phyloP scores from a whole-genome alignment of 176 grass and related monocot species.

The Typha latifolia region DNA sequence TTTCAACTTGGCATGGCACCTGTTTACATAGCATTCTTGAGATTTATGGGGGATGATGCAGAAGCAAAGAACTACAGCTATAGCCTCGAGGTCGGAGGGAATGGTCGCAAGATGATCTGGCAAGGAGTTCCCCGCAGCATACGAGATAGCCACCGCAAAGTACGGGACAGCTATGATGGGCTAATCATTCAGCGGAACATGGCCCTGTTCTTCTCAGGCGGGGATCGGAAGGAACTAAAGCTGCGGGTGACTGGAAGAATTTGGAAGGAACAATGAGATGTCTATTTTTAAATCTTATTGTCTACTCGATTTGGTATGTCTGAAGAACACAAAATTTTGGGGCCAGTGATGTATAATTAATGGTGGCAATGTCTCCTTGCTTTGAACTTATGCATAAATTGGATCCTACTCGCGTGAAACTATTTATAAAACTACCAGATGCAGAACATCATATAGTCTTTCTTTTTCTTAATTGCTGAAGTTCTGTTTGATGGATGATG shows the following conservation, averaged over 20 bases:
- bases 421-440: background rate
- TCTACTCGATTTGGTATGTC: background rate
- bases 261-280: conserved; percentile 75
- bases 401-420: background rate
- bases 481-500: too few relatives aligned
- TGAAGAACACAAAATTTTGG: background rate
- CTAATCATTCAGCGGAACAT: conserved; percentile 98
- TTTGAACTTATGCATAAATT: background rate
- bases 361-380: background rate
- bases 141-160: conserved; percentile 85
- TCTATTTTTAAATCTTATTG: background rate
- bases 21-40: conserved; percentile 87
- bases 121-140: conserved; percentile 94
- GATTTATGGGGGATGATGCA: conserved; percentile 83
- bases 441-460: background rate
- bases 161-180: conserved; percentile 84
- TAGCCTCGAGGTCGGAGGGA: conserved; percentile 88
- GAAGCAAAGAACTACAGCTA: conserved; percentile 95
- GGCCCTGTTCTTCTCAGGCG: conserved; percentile 86
- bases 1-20: conserved; percentile 79
- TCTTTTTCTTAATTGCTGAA: background rate
- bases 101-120: conserved; percentile 84
- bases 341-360: background rate
- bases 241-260: conserved; percentile 84
- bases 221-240: conserved; percentile 86